Percentiles rank a stretch among this genome's conserved stretches.
phyloP scores from a whole-genome alignment of 1,284 basidiomycete genomes.

The Leccinum colubrinum region DNA sequence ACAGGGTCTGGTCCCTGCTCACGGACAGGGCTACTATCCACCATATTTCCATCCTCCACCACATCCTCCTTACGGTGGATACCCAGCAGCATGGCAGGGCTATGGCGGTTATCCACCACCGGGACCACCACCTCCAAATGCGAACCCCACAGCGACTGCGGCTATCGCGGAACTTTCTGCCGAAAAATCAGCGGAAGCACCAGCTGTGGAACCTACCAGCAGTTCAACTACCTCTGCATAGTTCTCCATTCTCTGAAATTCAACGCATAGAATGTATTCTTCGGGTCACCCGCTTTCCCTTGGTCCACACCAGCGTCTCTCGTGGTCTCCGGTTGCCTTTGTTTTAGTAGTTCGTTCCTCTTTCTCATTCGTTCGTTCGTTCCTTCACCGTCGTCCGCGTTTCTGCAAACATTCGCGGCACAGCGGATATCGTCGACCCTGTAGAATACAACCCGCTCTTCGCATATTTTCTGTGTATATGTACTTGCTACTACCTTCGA shows the following conservation, averaged over 20 bases:
- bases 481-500: constrained; percentile 18
- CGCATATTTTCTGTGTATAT: constrained; percentile 33
- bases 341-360: constrained; percentile 27
- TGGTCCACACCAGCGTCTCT: constrained; percentile 12
- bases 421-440: constrained; percentile 16
- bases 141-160: constrained; percentile 14
- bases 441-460: constrained; percentile 26
- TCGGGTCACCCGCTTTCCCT: constrained; percentile 9
- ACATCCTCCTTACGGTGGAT: constrained; percentile 28
- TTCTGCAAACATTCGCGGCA: constrained; percentile 4
- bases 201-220: constrained; percentile 17
- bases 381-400: constrained; percentile 5
- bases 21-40: constrained; percentile 24
- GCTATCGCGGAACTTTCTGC: constrained; percentile 13
- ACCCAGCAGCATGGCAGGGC: constrained; percentile 26
- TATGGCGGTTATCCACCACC: constrained; percentile 27
- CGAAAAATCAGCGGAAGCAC: constrained; percentile 28
- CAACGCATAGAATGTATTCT: constrained; percentile 26
- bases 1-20: constrained; percentile 18
- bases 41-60: constrained; percentile 28
- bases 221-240: constrained; percentile 22
- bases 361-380: not conserved
- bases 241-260: constrained; percentile 1
- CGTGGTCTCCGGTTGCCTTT: constrained; percentile 14
- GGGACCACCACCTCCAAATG: constrained; percentile 19